Conservation (phyloP, 2,329 filamentous ascomycete species). For the Nemania abortiva region DNA sequence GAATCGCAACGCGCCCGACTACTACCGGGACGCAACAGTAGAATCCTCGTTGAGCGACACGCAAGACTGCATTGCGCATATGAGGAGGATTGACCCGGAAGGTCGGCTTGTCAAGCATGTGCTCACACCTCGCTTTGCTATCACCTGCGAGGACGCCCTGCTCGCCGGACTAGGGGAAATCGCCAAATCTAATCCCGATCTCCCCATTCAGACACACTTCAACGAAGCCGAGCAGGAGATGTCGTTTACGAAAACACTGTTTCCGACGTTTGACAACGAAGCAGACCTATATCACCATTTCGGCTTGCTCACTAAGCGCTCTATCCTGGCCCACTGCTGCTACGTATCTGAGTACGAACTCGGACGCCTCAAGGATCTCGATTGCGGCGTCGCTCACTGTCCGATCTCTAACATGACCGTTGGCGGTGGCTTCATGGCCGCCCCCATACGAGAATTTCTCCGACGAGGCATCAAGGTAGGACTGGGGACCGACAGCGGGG, state of each 20-base stretch:
- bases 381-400: slow-evolving; percentile 73
- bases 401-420: slow-evolving; percentile 74
- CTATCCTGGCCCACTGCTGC: slow-evolving; percentile 76
- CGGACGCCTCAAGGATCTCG: slow-evolving; percentile 57
- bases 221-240: slow-evolving; percentile 74
- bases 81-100: slow-evolving; percentile 59
- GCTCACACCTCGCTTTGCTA: slow-evolving; percentile 71
- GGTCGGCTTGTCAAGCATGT: slow-evolving; percentile 61
- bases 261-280: slow-evolving; percentile 68
- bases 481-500: slow-evolving; percentile 73
- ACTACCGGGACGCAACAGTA: slow-evolving; percentile 61
- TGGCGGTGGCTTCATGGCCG: slow-evolving; percentile 72
- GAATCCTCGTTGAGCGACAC: slow-evolving; percentile 64
- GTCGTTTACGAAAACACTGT: slow-evolving; percentile 64
- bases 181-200: slow-evolving; percentile 58
- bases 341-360: slow-evolving; percentile 70
- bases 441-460: slow-evolving; percentile 69
- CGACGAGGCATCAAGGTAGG: slow-evolving; percentile 72
- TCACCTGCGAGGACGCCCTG: slow-evolving; percentile 67
- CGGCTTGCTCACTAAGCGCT: slow-evolving; percentile 64
- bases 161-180: slow-evolving; percentile 68
- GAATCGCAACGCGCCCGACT: slow-evolving; percentile 67
- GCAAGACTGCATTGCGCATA: slow-evolving; percentile 60
- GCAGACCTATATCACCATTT: slow-evolving; percentile 70
- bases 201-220: slow-evolving; percentile 76